These are phyloP conservation scores for Irpex sp. DNA, from an alignment of 1,284 basidiomycete species.

Conservation along the genomic window DNA sequence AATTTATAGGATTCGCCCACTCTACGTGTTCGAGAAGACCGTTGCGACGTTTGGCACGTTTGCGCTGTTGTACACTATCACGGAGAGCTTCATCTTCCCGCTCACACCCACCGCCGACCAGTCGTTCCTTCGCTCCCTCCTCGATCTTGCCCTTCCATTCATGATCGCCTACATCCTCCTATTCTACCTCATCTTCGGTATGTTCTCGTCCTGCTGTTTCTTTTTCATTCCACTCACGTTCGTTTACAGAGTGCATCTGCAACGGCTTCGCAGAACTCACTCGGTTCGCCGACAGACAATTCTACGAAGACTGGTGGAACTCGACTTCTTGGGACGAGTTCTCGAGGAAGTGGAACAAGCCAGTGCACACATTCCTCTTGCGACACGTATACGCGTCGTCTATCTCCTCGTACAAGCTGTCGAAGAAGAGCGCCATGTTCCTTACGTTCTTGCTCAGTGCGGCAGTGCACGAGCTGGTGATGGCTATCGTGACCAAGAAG, in stretches of 20 bases:
- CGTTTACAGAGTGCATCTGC: conserved; percentile 80
- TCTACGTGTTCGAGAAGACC: conserved; percentile 94
- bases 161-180: conserved; percentile 81
- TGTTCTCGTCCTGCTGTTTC: conserved; percentile 16
- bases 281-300: conserved; percentile 48
- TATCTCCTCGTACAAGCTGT: conserved; percentile 75
- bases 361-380: conserved; percentile 89
- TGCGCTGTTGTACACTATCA: conserved; percentile 86
- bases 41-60: conserved; percentile 96
- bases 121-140: conserved; percentile 71
- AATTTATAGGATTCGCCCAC: conserved; percentile 69
- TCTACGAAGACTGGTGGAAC: conserved; percentile 70
- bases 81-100: conserved; percentile 92
- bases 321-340: conserved; percentile 96
- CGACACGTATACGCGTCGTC: conserved; percentile 93
- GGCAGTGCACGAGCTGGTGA: conserved; percentile 90
- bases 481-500: conserved; percentile 94
- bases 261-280: conserved; percentile 94
- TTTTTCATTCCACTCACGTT: neutral
- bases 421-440: conserved; percentile 80
- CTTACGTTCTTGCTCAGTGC: conserved; percentile 91
- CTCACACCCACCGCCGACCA: conserved; percentile 70
- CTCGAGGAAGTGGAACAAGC: conserved; percentile 93
- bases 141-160: conserved; percentile 92
- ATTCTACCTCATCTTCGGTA: conserved; percentile 83